Base-by-base conservation (phyloP, 352 stramenopile species). In the Pythium dissotocum region DNA sequence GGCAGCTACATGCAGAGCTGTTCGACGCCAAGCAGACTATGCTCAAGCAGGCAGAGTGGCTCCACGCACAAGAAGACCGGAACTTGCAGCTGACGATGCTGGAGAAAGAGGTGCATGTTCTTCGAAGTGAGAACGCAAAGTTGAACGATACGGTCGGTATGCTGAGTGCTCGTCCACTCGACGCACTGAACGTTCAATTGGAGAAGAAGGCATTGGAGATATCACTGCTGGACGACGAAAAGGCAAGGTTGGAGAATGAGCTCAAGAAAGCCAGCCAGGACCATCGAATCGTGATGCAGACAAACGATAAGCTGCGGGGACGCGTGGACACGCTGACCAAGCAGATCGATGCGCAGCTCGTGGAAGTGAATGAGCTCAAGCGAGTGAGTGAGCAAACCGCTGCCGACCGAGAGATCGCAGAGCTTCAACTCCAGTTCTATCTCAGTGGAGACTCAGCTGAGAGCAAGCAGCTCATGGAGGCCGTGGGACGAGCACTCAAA, bases 401-500 rank as follows among this genome's bases (percentile, higher is more conserved):
- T 14, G 79, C 82, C 67, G 77, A 82, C n/a, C 77, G 73, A 26
- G 77, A 90, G 28, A 71, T 92, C 5, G 75, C 79, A 1, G 62
- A 80, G 61, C 72, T 90, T 10, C 75, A 89, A 57, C 65, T 92
- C 14, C 75, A 83, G 14, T 90, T 88, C 36, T 87, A 86, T 60
- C 68, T 77, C 13, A 71, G 59, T 54, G 63, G 58, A 1, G 63
- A 71, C 2, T 57, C 61, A 12, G 71, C 70, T 0, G 69, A 69
- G 0, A 77, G 87, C 59, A 77, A 89, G 16, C n/a, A 55, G 18
- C 63, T 89, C 26, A 79, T 90, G 71, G 69, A 72, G 18, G 77
- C 80, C 0, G 56, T 92, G 10, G 84, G 80, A 0, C 74, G 77
- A 40, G 80, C 78, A 0, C 71, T 89, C 1, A 87, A 85, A 28